phyloP scores from a whole-genome alignment of 1,139 yeast genomes.

The Sugiyamaella paludigena region DNA sequence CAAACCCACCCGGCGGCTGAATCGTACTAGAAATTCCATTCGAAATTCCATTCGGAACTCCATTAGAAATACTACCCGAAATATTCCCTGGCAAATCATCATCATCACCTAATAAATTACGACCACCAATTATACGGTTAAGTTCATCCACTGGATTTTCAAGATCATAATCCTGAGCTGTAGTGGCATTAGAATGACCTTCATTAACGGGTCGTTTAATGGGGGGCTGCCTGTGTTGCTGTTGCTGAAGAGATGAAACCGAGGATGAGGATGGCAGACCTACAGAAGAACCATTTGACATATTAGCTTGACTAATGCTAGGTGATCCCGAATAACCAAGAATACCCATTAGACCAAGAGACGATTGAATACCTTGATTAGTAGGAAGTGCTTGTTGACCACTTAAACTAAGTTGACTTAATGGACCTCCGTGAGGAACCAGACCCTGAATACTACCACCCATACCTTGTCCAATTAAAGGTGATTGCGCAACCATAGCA shows the following conservation, averaged over 20 bases:
- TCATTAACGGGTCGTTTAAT: neutral
- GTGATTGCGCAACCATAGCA: neutral
- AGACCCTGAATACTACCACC: too few species aligned
- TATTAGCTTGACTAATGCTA: neutral
- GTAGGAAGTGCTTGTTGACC: too few species aligned
- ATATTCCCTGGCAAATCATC: conserved; percentile 16
- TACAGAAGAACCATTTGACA: neutral
- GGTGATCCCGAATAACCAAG: neutral
- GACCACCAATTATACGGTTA: conserved; percentile 28
- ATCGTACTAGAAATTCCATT: too few species aligned
- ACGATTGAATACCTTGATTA: neutral
- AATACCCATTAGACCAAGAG: conserved; percentile 3
- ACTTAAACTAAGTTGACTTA: too few species aligned
- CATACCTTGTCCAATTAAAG: too few species aligned
- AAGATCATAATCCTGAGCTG: conserved; percentile 3
- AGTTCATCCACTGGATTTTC: conserved; percentile 25
- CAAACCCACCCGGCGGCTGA: neutral
- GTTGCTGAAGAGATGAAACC: neutral
- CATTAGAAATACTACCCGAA: neutral
- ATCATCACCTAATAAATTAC: conserved; percentile 26
- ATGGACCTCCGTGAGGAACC: too few species aligned
- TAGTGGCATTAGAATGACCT: neutral
- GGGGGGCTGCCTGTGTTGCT: conserved; percentile 1
- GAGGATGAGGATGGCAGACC: too few species aligned
- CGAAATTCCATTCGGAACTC: too few species aligned